phyloP scores from a whole-genome alignment of 2,329 filamentous ascomycete genomes.

The Neofusicoccum laricinum region DNA sequence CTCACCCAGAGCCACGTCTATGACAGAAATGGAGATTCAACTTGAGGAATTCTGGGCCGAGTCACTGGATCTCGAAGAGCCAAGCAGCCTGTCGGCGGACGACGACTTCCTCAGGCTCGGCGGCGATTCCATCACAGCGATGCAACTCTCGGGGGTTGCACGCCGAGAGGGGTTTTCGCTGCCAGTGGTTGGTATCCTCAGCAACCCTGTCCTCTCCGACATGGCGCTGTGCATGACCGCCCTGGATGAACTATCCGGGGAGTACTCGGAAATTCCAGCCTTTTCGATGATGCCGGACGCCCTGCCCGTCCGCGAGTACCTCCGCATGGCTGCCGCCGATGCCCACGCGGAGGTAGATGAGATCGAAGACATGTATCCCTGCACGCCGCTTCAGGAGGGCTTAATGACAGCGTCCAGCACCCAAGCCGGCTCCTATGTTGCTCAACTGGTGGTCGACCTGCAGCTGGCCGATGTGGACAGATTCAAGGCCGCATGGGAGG shows the following conservation, averaged over 20 bases:
- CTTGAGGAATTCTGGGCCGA: not conserved
- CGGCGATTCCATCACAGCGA: not conserved
- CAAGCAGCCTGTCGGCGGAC: not conserved
- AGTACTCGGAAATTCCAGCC: not conserved
- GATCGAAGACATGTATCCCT: conserved; percentile 49
- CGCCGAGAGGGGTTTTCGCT: conserved; percentile 15
- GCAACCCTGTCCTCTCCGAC: conserved; percentile 19
- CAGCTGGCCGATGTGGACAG: conserved; percentile 29
- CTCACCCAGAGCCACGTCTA: not conserved
- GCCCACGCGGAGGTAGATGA: conserved; percentile 7
- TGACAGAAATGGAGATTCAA: not conserved
- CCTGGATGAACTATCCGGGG: not conserved
- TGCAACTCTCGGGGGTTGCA: not conserved
- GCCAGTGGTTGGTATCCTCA: conserved; percentile 23
- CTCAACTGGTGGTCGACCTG: conserved; percentile 34
- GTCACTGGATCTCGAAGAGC: not conserved
- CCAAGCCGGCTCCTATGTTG: conserved; percentile 36
- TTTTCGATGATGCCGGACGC: conserved; percentile 15
- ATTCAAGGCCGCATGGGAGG: conserved; percentile 37
- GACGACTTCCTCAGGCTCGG: not conserved
- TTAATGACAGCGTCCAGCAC: conserved; percentile 40
- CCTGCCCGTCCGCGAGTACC: conserved; percentile 20
- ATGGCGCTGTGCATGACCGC: conserved; percentile 12
- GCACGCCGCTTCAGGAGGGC: conserved; percentile 41
- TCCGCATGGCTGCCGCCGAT: not conserved